Evolutionary conservation across 73 alveolate species (phyloP).

Genomic region (Paramecium primaurelia): DNA sequence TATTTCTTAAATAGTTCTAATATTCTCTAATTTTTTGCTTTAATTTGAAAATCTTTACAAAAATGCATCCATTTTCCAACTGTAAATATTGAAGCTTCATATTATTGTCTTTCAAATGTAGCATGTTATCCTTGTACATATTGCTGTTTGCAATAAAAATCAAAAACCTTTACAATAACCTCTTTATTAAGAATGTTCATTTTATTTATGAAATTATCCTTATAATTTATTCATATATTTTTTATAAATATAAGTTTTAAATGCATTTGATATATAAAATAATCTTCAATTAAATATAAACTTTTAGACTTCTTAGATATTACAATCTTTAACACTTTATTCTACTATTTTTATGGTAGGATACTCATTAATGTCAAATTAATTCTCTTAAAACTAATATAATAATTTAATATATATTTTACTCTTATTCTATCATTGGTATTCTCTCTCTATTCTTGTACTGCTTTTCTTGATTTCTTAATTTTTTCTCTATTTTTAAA

Average conservation of each 20-base stretch:
- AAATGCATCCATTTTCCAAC: conserved; percentile 13
- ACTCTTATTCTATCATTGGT: conserved; percentile 15
- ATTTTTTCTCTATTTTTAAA: background rate
- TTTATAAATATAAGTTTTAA: background rate
- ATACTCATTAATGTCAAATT: background rate
- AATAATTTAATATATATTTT: background rate
- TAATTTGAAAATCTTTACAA: background rate
- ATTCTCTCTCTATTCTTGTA: conserved; percentile 18
- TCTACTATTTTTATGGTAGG: background rate
- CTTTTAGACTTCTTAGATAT: background rate
- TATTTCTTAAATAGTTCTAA: background rate
- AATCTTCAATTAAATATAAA: conserved; percentile 14
- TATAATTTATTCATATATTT: background rate
- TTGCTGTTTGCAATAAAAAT: background rate
- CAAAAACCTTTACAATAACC: background rate
- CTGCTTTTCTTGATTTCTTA: conserved; percentile 29
- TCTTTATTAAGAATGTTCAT: background rate
- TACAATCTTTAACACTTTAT: background rate
- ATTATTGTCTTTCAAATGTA: background rate
- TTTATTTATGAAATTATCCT: background rate
- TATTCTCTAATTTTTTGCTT: background rate
- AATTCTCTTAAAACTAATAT: background rate
- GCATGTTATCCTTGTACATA: background rate
- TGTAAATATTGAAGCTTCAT: background rate
- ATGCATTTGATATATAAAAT: background rate